Percentiles rank a stretch among this genome's conserved stretches.
phyloP scores from a whole-genome alignment of 139 green algal genomes.

The Tetradesmus lagerheimii region DNA sequence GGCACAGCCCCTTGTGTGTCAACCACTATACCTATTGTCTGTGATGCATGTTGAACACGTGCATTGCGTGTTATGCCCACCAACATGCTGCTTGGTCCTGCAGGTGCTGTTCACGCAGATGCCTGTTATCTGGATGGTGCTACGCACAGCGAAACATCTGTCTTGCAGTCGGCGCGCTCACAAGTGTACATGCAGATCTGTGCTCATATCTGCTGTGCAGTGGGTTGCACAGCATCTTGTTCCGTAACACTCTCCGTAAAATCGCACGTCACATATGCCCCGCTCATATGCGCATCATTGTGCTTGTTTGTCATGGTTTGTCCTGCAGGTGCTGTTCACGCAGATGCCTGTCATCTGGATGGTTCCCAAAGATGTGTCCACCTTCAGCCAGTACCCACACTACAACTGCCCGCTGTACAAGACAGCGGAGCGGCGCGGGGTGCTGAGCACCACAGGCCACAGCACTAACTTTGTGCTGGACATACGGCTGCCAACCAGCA shows the following conservation, averaged over 20 bases:
- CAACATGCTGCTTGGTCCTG: too few relatives aligned
- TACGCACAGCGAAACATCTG: too few relatives aligned
- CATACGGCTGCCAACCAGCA: constrained; percentile 70
- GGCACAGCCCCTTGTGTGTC: too few relatives aligned
- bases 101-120: constrained; percentile 78
- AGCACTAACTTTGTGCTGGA: constrained; percentile 91
- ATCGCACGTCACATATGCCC: neutral
- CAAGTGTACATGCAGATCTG: too few relatives aligned
- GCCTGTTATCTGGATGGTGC: constrained; percentile 82
- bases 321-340: constrained; percentile 72
- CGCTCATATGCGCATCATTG: neutral
- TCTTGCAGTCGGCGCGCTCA: too few relatives aligned
- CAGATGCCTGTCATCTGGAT: constrained; percentile 82
- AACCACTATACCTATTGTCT: too few relatives aligned
- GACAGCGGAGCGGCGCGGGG: constrained; percentile 79
- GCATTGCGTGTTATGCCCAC: too few relatives aligned
- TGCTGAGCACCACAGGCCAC: constrained; percentile 85
- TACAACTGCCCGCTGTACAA: constrained; percentile 89
- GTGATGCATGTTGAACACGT: too few relatives aligned
- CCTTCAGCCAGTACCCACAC: constrained; percentile 59
- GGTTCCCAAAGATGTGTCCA: constrained; percentile 65
- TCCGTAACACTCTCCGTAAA: neutral
- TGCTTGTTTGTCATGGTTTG: neutral
- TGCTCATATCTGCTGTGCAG: too few relatives aligned
- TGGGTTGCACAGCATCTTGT: neutral